Conservation (phyloP, 306 rosid genomes). For the Psophocarpus tetragonolobus region DNA sequence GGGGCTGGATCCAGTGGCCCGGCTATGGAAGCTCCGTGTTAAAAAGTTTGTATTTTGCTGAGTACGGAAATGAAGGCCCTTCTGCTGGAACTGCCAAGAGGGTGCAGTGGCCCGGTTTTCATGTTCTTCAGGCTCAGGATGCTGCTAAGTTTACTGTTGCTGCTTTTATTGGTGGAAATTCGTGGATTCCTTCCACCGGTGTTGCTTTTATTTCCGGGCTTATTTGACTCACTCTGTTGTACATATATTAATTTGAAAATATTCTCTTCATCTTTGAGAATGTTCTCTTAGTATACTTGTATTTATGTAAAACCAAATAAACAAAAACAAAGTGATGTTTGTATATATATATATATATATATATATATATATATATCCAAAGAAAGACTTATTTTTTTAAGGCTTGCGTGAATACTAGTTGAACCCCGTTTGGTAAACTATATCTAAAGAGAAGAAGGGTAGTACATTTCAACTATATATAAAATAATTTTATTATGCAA, state of each 20-base stretch:
- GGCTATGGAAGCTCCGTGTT: slow-evolving; percentile 38
- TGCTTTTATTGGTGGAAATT: slow-evolving; percentile 44
- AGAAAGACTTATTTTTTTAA: no score
- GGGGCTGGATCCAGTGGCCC: slow-evolving; percentile 56
- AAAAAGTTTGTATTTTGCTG: slow-evolving; percentile 45
- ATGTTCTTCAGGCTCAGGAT: slow-evolving; percentile 32
- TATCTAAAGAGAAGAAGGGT: no score
- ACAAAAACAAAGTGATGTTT: background rate
- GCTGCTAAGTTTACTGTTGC: slow-evolving; percentile 47
- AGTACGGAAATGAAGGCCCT: slow-evolving; percentile 44
- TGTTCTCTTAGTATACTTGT: background rate
- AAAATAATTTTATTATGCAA: no score
- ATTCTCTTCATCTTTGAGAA: no score
- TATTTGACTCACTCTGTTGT: background rate
- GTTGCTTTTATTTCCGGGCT: slow-evolving; percentile 47
- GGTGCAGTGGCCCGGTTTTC: slow-evolving; percentile 54
- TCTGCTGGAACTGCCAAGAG: slow-evolving; percentile 42
- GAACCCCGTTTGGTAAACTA: no score
- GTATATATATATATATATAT: no score
- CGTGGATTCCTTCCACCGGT: slow-evolving; percentile 55
- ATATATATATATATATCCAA: no score
- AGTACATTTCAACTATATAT: no score
- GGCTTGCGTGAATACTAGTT: no score
- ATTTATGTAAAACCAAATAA: no score
- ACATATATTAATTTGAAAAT: no score